Evolutionary conservation across 2,329 filamentous ascomycete species (phyloP).

Genomic region (Xylariomycetidae sp.): DNA sequence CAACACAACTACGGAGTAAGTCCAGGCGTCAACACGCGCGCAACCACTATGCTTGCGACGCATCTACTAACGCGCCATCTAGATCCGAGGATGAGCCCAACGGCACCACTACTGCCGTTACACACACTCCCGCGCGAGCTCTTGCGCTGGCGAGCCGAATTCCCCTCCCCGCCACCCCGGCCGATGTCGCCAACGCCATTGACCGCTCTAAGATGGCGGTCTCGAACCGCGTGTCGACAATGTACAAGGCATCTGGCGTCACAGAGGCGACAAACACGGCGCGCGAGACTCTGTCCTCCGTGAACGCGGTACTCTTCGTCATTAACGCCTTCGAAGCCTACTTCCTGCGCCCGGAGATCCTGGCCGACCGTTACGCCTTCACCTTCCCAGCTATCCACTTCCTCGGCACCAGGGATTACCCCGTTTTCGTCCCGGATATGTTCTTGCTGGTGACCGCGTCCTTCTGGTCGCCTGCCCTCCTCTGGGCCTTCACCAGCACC

Average conservation of each 20-base stretch:
- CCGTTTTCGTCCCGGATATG: slow-evolving; percentile 70
- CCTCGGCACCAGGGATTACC: slow-evolving; percentile 50
- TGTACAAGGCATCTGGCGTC: slow-evolving; percentile 62
- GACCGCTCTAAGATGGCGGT: slow-evolving; percentile 64
- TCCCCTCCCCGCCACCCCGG: slow-evolving; percentile 73
- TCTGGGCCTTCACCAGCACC: slow-evolving; percentile 71
- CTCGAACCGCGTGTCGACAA: slow-evolving; percentile 56
- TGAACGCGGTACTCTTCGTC: slow-evolving; percentile 63
- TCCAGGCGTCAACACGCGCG: slow-evolving; percentile 40
- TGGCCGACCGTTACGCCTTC: slow-evolving; percentile 67
- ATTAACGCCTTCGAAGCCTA: slow-evolving; percentile 65
- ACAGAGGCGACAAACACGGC: slow-evolving; percentile 58
- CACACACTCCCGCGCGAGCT: slow-evolving; percentile 45
- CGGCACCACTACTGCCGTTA: slow-evolving; percentile 33
- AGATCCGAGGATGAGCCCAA: slow-evolving; percentile 28
- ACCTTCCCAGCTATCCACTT: slow-evolving; percentile 58
- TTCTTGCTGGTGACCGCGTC: slow-evolving; percentile 67
- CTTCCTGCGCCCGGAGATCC: slow-evolving; percentile 62
- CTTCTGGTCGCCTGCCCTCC: slow-evolving; percentile 78
- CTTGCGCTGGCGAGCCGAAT: slow-evolving; percentile 54
- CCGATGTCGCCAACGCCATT: slow-evolving; percentile 68
- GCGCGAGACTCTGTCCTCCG: slow-evolving; percentile 65
- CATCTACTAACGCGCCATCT: slow-evolving; percentile 48
- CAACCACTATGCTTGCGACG: not conserved
- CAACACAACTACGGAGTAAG: slow-evolving; percentile 62